Evolutionary conservation across 495 filamentous ascomycete species (phyloP).

Genomic region (Thermochaetoides thermophila): DNA sequence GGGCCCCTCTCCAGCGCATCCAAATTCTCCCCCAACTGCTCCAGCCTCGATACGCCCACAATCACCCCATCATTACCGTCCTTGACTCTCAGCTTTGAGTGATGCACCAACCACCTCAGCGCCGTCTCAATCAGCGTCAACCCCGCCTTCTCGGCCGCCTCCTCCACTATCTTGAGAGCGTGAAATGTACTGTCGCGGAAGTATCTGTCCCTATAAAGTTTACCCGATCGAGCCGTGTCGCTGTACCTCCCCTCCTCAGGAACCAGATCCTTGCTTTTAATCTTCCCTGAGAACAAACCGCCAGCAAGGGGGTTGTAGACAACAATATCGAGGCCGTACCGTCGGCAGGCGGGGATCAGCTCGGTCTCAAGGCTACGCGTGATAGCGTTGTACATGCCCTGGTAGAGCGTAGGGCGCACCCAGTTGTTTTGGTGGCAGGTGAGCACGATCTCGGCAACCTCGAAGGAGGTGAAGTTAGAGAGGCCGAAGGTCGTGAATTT

Average conservation of each 20-base stretch:
- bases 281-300: constrained; percentile 74
- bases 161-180: constrained; percentile 59
- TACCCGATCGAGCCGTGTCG: constrained; percentile 36
- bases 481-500: constrained; percentile 76
- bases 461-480: constrained; percentile 76
- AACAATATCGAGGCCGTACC: constrained; percentile 76
- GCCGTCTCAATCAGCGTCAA: constrained; percentile 74
- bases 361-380: constrained; percentile 68
- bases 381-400: constrained; percentile 57
- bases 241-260: constrained; percentile 59
- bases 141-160: constrained; percentile 55
- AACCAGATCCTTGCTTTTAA: constrained; percentile 50
- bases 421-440: constrained; percentile 67
- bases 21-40: constrained; percentile 64
- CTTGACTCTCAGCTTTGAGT: constrained; percentile 62
- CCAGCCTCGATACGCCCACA: constrained; percentile 60
- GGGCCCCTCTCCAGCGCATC: constrained; percentile 72
- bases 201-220: constrained; percentile 62
- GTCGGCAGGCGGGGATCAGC: constrained; percentile 61
- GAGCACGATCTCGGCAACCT: constrained; percentile 79
- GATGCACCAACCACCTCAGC: constrained; percentile 64
- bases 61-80: constrained; percentile 69
- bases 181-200: constrained; percentile 68
- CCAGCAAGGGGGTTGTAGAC: constrained; percentile 86
- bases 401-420: constrained; percentile 54